Base-by-base conservation (phyloP, 2,329 filamentous ascomycete species). In the Paraphaeosphaeria sporulosa region DNA sequence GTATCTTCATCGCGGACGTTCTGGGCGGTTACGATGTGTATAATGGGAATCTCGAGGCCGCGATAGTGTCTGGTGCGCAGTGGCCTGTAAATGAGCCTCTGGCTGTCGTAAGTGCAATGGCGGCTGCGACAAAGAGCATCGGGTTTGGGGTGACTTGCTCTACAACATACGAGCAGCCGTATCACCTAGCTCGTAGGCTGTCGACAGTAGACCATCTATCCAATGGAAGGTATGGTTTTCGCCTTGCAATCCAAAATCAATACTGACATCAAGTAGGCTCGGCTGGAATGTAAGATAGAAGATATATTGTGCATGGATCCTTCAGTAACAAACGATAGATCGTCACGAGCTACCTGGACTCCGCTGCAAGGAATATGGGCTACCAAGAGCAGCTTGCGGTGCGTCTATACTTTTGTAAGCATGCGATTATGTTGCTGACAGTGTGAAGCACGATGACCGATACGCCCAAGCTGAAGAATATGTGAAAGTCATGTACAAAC, bases 71-170 rank as follows among this genome's bases (percentile, higher is more conserved):
- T 0, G 89, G 87, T 1, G 87, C 88, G 0, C 89, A 91, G 73
- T 91, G 87, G 84, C 89, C 89, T 0, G 86, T 90, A n/a, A 90
- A 89, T 61, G 89, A 91, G 71, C 89, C 89, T 0, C 70, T 91
- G 1, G 83, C 85, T 1, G 82, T 88, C 2, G 81, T 91, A 0
- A 82, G 88, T 2, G 87, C 88, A 2, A 89, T 91, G 87, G 88
- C 89, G 0, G 88, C 88, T 0, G 88, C 81, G 0, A 91, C 89
- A 0, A 84, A 86, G 64, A 89, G 82, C 59, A 83, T 92, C n/a
- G 86, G 86, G 0, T 91, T 91, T 61, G 89, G 89, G 0, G 86
- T 91, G 1, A 91, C 89, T 0, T 84, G 88, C 0, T 85, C 86
- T 1, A 90, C 89, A 0, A 90, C 87, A 0, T 91, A 91, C 62